phyloP scores from a whole-genome alignment of 2,329 filamentous ascomycete species.

The Cercospora sojina region DNA sequence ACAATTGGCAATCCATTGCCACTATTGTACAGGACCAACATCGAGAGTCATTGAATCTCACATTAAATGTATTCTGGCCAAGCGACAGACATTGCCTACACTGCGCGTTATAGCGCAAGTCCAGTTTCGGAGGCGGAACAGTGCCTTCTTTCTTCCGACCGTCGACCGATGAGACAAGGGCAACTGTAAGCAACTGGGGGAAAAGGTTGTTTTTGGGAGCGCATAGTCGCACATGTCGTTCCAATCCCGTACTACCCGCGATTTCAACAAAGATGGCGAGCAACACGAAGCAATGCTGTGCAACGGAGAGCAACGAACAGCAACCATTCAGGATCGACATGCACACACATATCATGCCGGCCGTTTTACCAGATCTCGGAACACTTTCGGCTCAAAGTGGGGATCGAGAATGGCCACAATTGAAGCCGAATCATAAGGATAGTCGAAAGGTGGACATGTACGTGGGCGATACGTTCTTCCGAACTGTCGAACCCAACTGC shows the following conservation, averaged over 20 bases:
- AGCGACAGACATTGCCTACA: background rate
- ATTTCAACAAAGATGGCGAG: background rate
- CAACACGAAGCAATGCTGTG: background rate
- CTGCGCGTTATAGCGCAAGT: background rate
- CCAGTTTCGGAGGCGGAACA: background rate
- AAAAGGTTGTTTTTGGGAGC: background rate
- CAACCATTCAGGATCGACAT: slow-evolving; percentile 15
- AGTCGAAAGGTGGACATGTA: slow-evolving; percentile 15
- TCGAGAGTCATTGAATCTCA: too few species aligned
- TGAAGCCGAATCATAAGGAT: slow-evolving; percentile 8
- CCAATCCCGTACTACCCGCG: background rate
- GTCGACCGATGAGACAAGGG: background rate
- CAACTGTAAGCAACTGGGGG: background rate
- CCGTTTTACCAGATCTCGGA: slow-evolving; percentile 9
- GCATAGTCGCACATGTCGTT: background rate
- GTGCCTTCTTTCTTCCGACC: background rate
- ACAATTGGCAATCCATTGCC: background rate
- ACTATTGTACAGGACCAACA: background rate
- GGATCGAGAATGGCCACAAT: slow-evolving; percentile 13
- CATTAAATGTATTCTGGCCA: too few species aligned
- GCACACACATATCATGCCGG: slow-evolving; percentile 20
- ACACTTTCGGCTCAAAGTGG: background rate
- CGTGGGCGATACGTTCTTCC: slow-evolving; percentile 19
- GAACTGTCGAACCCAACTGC: slow-evolving; percentile 18
- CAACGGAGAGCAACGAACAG: background rate